Conservation (phyloP, 2,329 filamentous ascomycete genomes). For the Onygena corvina region DNA sequence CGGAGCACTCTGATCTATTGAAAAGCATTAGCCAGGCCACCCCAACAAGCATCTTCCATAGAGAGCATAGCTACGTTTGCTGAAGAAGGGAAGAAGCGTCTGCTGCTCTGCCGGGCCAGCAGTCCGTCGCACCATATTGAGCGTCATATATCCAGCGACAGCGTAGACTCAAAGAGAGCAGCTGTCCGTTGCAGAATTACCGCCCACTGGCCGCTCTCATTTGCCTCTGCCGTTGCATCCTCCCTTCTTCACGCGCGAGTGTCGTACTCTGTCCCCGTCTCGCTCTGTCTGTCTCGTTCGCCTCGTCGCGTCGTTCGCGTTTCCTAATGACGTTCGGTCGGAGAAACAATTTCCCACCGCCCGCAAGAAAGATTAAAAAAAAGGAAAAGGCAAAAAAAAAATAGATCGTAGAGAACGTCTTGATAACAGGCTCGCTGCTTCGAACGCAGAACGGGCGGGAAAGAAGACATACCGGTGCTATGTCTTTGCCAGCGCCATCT, state of each 20-base stretch:
- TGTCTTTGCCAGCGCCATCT: constrained; percentile 36
- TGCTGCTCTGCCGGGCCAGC: constrained; percentile 31
- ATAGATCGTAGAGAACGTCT: neutral
- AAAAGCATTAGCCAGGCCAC: neutral
- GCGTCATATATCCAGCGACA: too few species aligned
- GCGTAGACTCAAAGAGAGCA: too few species aligned
- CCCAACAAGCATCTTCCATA: neutral
- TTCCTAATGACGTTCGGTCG: neutral
- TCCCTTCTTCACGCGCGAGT: too few species aligned
- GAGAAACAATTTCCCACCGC: neutral
- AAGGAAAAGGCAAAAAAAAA: neutral
- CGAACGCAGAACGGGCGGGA: neutral
- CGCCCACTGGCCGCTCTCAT: too few species aligned
- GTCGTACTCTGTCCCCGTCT: too few species aligned
- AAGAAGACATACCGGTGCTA: constrained; percentile 16
- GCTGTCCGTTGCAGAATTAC: too few species aligned
- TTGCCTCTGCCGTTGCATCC: too few species aligned
- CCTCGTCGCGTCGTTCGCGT: neutral
- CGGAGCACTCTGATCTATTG: neutral
- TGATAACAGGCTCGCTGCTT: neutral
- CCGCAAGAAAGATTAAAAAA: neutral
- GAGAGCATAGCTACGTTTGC: constrained; percentile 24
- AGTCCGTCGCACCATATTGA: constrained; percentile 15
- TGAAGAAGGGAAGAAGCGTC: constrained; percentile 33
- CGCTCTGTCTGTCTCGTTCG: neutral